These are phyloP conservation scores for Hypoxylon sp. DNA, from an alignment of 2,329 filamentous ascomycete genomes.

Conservation along the genomic window DNA sequence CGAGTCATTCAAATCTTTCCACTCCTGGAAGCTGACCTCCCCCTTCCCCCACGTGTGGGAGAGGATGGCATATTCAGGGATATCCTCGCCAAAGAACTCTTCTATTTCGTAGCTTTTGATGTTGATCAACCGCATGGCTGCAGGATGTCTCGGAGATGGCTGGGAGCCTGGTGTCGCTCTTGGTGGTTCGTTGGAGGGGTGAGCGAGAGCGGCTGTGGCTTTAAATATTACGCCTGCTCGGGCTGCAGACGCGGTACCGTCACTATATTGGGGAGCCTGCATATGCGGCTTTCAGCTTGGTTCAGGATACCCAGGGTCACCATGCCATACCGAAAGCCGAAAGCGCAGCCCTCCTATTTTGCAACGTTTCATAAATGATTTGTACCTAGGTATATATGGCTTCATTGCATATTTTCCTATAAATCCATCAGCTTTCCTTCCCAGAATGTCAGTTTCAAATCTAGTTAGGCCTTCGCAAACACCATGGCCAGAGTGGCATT, in stretches of 20 bases:
- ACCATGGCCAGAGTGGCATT: too few relatives aligned
- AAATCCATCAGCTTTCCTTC: too few relatives aligned
- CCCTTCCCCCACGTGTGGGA: constrained; percentile 11
- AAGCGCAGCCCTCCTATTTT: neutral
- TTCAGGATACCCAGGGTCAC: too few relatives aligned
- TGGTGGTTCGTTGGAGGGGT: neutral
- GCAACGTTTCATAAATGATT: too few relatives aligned
- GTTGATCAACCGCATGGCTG: constrained; percentile 10
- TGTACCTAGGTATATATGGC: too few relatives aligned
- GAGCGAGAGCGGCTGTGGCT: neutral
- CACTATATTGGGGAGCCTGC: too few relatives aligned
- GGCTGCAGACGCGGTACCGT: too few relatives aligned
- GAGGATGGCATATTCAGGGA: constrained; percentile 16
- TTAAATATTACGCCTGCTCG: neutral
- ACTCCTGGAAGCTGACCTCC: constrained; percentile 11
- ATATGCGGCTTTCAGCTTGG: neutral
- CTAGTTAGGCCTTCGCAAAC: too few relatives aligned
- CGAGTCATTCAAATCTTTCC: constrained; percentile 2
- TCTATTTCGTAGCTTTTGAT: neutral
- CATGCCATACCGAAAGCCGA: neutral
- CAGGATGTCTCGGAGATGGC: neutral
- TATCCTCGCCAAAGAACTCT: constrained; percentile 6
- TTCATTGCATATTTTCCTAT: too few relatives aligned
- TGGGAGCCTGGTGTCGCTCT: too few relatives aligned
- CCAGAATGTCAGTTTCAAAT: too few relatives aligned